Base-by-base conservation (phyloP, 108 stramenopile species). In the Nitzschia sp. region DNA sequence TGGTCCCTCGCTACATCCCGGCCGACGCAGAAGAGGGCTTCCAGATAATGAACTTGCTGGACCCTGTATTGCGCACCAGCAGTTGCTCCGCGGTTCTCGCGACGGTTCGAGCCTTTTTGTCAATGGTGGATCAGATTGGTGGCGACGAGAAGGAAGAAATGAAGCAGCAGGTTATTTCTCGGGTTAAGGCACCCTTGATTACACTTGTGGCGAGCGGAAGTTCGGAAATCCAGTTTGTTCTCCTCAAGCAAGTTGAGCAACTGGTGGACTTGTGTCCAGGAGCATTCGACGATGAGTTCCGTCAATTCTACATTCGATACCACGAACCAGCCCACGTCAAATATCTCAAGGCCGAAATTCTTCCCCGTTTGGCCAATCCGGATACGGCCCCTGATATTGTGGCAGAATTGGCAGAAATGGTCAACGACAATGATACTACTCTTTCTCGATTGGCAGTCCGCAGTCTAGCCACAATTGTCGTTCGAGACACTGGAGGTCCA, bases 1-100 rank as follows among this genome's bases (percentile, higher is more conserved):
- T 99, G 32, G 95, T 98, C 21, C 94, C 94, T 21, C 73, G 95
- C 28, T 98, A 98, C 79, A 89, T 85, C 46, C 96, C 96, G 6
- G 92, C 91, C 36, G 85, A 87, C 70, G 91, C 96, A 55, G 94
- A 97, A 13, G 95, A 97, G 71, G 91, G 85, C 4, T 99, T 91
- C 76, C 91, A 92, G 58, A 98, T 99, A 59, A 99, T 99, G 99
- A 99, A 99, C 75, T 77, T 99, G 22, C 80, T 99, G 27, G 99
- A 99, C 82, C 97, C 97, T 8, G 96, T 98, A 29, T 73, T 99
- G 65, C 71, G 96, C 31, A 97, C 96, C 1, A 84, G 90, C 47
- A 96, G 96, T 77, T 79, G 83, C n/a, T 96, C 92, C 3, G 96
- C 97, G 29, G 96, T 98, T 15, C 77, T 99, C 61, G 98, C 96